Percentiles rank a stretch among this genome's conserved stretches.
Conservation (phyloP, 2,329 filamentous ascomycete genomes). For the Fusarium albidum region DNA sequence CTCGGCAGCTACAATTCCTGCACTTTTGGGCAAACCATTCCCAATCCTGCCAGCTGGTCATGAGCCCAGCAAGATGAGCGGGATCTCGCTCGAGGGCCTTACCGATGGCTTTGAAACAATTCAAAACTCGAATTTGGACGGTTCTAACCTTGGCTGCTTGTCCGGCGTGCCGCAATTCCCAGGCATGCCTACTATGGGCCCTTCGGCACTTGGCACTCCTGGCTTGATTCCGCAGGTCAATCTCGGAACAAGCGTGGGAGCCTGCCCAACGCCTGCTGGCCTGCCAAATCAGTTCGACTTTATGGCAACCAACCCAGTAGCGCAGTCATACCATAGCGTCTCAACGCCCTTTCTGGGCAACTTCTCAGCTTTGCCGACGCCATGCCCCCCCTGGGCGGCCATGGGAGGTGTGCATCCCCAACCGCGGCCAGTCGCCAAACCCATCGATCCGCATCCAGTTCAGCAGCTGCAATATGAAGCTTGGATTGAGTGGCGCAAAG, state of each 20-base stretch:
- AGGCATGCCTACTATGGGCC: background rate
- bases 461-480: constrained; percentile 57
- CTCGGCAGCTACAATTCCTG: background rate
- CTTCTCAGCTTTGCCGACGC: constrained; percentile 1
- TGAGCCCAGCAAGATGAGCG: background rate
- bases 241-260: background rate
- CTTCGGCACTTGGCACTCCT: constrained; percentile 5
- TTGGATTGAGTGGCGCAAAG: constrained; percentile 59
- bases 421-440: constrained; percentile 48
- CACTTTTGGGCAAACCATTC: background rate
- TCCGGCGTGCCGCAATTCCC: background rate
- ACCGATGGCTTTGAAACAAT: background rate
- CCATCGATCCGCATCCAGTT: constrained; percentile 49
- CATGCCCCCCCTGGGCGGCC: constrained; percentile 4
- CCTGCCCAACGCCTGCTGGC: background rate
- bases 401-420: background rate
- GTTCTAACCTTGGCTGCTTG: background rate
- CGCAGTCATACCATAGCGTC: constrained; percentile 6
- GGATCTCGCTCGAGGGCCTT: background rate
- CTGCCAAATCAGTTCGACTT: constrained; percentile 7
- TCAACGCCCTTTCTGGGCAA: background rate
- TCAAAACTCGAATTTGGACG: background rate
- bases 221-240: constrained; percentile 13
- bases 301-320: constrained; percentile 1
- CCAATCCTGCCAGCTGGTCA: background rate